A percentile compares a stretch with the other conserved stretches of the same genome.
These are phyloP conservation scores for Exophiala dermatitidis DNA, from an alignment of 2,329 filamentous ascomycete species.

Conservation along the genomic window DNA sequence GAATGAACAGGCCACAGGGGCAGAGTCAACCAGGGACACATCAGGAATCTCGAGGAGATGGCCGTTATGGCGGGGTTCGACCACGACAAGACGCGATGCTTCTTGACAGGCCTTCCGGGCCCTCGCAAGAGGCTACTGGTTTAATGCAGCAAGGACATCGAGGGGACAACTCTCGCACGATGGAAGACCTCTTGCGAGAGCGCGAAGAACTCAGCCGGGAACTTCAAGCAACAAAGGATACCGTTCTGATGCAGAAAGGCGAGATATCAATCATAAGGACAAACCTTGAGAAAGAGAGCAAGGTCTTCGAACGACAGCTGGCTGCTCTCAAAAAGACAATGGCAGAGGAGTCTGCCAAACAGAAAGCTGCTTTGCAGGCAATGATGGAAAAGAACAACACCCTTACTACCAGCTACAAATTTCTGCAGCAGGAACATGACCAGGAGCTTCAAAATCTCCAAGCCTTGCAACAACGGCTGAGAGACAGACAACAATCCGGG, in stretches of 20 bases:
- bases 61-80: conserved; percentile 6
- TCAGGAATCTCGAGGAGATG: neutral
- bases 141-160: conserved; percentile 21
- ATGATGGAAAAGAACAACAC: conserved; percentile 49
- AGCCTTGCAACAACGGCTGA: conserved; percentile 35
- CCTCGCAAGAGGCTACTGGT: neutral
- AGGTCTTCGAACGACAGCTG: conserved; percentile 49
- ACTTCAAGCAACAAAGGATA: conserved; percentile 34
- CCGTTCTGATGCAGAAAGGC: conserved; percentile 48
- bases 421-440: conserved; percentile 53
- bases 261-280: conserved; percentile 56
- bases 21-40: conserved; percentile 1
- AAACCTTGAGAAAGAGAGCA: conserved; percentile 48
- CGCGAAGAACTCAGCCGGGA: conserved; percentile 36
- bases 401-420: conserved; percentile 52
- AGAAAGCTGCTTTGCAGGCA: conserved; percentile 50
- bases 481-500: conserved; percentile 30
- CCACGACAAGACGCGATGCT: conserved; percentile 7
- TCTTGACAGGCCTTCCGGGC: conserved; percentile 1
- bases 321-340: conserved; percentile 47
- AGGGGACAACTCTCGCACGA: conserved; percentile 26
- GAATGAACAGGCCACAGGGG: neutral
- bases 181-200: conserved; percentile 31
- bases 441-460: conserved; percentile 48
- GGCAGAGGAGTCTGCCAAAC: conserved; percentile 46